A percentile compares a stretch with the other conserved stretches of the same genome.
Conservation (phyloP, 257 asterid species). For the Gentiana macrophylla region DNA sequence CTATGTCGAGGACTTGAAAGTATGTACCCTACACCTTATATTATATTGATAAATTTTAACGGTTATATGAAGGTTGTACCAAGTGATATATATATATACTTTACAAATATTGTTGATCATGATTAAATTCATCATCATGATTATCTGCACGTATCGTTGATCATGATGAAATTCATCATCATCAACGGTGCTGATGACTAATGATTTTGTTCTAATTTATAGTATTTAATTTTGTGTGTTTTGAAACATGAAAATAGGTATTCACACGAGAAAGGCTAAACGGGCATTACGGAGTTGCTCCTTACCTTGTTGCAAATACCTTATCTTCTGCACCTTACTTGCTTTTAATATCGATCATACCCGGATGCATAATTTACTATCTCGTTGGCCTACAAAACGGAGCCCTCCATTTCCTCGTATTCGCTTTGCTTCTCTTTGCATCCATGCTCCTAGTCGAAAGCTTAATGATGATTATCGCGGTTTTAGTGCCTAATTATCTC, state of each 20-base stretch:
- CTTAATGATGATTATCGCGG: constrained; percentile 51
- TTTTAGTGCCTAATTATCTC: constrained; percentile 22
- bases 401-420: constrained; percentile 33
- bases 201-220: too few relatives aligned
- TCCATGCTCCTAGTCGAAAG: constrained; percentile 56
- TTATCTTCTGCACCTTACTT: constrained; percentile 50
- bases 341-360: constrained; percentile 26
- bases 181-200: too few relatives aligned
- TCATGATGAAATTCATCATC: too few relatives aligned
- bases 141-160: too few relatives aligned
- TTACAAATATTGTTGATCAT: too few relatives aligned
- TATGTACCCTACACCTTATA: constrained; percentile 6
- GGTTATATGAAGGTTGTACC: too few relatives aligned
- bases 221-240: too few relatives aligned
- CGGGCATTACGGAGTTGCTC: constrained; percentile 44
- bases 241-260: constrained; percentile 21
- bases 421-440: constrained; percentile 23
- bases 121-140: too few relatives aligned
- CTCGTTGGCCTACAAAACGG: constrained; percentile 42
- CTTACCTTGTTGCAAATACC: constrained; percentile 47
- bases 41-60: too few relatives aligned
- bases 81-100: too few relatives aligned
- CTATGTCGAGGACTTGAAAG: constrained; percentile 60
- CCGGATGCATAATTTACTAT: constrained; percentile 47
- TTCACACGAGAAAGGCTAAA: constrained; percentile 51